phyloP scores from a whole-genome alignment of 1,139 yeast genomes.

The Magnusiomyces ingens region DNA sequence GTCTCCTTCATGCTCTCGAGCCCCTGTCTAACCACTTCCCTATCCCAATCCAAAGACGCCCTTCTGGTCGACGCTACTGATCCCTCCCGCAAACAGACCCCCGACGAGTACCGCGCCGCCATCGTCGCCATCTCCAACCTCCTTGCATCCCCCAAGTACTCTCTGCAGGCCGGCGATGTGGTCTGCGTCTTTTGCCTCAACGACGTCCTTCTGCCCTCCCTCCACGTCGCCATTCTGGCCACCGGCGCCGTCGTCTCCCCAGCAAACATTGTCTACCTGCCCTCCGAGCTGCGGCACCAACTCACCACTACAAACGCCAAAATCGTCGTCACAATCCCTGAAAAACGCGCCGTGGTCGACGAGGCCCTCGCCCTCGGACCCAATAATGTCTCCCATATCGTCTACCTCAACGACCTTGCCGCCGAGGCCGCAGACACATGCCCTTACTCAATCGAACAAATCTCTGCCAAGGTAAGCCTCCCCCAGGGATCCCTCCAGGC shows the following conservation, averaged over 20 bases:
- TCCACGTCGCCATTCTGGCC: slow-evolving; percentile 20
- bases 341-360: neutral
- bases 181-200: slow-evolving; percentile 11
- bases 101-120: too few species aligned
- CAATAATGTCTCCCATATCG: neutral
- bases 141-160: too few species aligned
- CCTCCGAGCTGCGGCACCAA: slow-evolving; percentile 25
- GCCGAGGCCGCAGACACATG: too few species aligned
- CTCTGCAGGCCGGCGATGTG: slow-evolving; percentile 5
- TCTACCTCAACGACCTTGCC: neutral
- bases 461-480: neutral
- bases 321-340: slow-evolving; percentile 19
- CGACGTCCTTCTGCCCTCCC: slow-evolving; percentile 8
- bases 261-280: slow-evolving; percentile 22
- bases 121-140: too few species aligned
- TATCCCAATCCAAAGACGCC: too few species aligned
- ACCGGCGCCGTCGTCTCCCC: slow-evolving; percentile 24
- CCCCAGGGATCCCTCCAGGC: slow-evolving; percentile 6
- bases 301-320: slow-evolving; percentile 19
- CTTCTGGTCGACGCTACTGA: too few species aligned
- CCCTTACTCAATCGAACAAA: too few species aligned
- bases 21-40: too few species aligned
- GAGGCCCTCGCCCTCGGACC: neutral
- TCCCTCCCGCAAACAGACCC: too few species aligned
- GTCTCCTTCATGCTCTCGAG: too few species aligned